Evolutionary conservation across 192 early-diverging fungal species (phyloP).

Genomic region (Pilobolus umbonatus): DNA sequence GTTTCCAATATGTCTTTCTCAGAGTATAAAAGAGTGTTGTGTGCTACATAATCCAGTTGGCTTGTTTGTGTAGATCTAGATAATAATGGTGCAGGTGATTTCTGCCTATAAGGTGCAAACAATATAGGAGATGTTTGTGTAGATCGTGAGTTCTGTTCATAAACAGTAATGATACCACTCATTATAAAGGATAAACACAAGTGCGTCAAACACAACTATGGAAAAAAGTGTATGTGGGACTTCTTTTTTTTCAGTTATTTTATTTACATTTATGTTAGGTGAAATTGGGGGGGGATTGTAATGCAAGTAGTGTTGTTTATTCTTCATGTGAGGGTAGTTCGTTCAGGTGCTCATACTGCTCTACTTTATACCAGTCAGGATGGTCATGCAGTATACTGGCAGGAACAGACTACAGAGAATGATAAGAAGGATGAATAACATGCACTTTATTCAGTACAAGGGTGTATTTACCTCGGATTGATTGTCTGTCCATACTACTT

Average conservation of each 20-base stretch:
- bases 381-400: neutral
- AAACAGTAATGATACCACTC: too few species aligned
- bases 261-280: neutral
- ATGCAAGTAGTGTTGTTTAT: too few species aligned
- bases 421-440: neutral
- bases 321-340: too few species aligned
- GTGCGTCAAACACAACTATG: neutral
- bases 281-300: too few species aligned
- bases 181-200: neutral
- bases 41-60: too few species aligned
- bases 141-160: too few species aligned
- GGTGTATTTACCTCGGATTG: neutral
- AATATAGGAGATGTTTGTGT: too few species aligned
- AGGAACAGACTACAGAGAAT: neutral
- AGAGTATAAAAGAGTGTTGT: too few species aligned
- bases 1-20: too few species aligned
- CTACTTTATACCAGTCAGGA: neutral
- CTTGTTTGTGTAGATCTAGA: too few species aligned
- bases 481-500: neutral
- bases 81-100: too few species aligned
- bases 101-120: too few species aligned
- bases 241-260: neutral
- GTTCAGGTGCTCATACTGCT: neutral
- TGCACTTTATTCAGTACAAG: neutral
- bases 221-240: neutral